These are phyloP conservation scores for Karstenula rhodostoma DNA, from an alignment of 2,329 filamentous ascomycete genomes.

Conservation along the genomic window DNA sequence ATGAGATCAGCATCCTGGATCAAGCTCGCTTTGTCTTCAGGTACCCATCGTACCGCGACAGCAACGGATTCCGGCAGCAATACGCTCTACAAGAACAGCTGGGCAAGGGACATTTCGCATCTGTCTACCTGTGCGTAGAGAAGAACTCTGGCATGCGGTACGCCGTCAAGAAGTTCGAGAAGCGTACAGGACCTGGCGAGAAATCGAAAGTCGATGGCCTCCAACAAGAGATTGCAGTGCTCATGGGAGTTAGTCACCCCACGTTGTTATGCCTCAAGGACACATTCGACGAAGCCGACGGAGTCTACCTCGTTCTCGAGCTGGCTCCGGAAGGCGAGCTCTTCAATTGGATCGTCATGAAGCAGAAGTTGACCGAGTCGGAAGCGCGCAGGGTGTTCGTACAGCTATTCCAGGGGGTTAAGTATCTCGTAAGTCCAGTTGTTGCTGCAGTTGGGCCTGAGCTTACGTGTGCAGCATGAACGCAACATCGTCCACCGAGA, in stretches of 20 bases:
- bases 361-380: slow-evolving; percentile 83
- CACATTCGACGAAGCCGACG: slow-evolving; percentile 89
- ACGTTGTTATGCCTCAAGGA: slow-evolving; percentile 93
- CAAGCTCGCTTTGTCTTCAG: slow-evolving; percentile 90
- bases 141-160: slow-evolving; percentile 81
- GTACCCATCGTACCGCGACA: slow-evolving; percentile 69
- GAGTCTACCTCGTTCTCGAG: slow-evolving; percentile 90
- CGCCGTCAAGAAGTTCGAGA: slow-evolving; percentile 95
- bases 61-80: slow-evolving; percentile 83
- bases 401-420: slow-evolving; percentile 91
- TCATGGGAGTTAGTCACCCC: slow-evolving; percentile 97
- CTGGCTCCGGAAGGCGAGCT: slow-evolving; percentile 91
- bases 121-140: slow-evolving; percentile 90
- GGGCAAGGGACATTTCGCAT: slow-evolving; percentile 94
- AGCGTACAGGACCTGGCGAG: slow-evolving; percentile 81
- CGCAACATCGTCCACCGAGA: slow-evolving; percentile 97
- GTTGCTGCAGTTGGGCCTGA: neutral
- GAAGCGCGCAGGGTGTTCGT: slow-evolving; percentile 88
- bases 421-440: slow-evolving; percentile 78
- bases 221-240: slow-evolving; percentile 93
- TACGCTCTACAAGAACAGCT: slow-evolving; percentile 86
- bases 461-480: slow-evolving; percentile 74
- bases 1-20: slow-evolving; percentile 88
- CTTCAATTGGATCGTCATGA: slow-evolving; percentile 93
- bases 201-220: slow-evolving; percentile 83